Base-by-base conservation (phyloP, 495 filamentous ascomycete genomes). In the Lasiosphaeria miniovina region DNA sequence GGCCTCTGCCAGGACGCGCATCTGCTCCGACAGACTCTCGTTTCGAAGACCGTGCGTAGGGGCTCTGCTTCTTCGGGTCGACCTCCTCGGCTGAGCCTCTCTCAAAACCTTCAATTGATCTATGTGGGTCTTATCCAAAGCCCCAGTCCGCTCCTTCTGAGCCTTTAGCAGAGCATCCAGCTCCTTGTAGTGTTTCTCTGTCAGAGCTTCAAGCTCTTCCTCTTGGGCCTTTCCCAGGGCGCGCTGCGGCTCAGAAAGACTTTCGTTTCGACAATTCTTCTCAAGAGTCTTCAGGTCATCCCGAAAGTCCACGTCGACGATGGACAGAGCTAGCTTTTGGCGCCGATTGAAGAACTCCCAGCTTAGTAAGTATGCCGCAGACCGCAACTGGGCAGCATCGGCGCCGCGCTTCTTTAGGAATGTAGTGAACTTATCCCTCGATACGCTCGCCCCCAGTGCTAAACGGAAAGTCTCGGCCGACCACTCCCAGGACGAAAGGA, bases 281-380 rank as follows among this genome's bases (percentile, higher is more conserved):
- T 40, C 33, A 11, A 51, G 33, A 2, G 11, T 58, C 15, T 17
- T n/a, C 48, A 51, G 56, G 14, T 52, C 46, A 51, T 52, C 46
- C 36, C 48, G 35, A 15, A 43, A 34, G 34, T 51, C 8, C 24
- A 40, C 48, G 31, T 43, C n/a, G 14, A 35, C 48, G 15, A 58
- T 40, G 3, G 17, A 4, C 24, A 58, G 36, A 43, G 48, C 56
- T n/a, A 58, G 36, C 48, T 52, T 50, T 24, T 58, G 32, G 48
- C 56, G 56, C 15, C 56, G 46, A 38, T 58, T 58, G 36, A 58
- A 52, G 49, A 58, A 58, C 46, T 58, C 48, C 48, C 56, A 58
- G 56, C 56, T 58, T 6, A 58, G 36, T n/a, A 58, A 14, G 12
- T 52, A 58, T 7, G 56, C 35, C 33, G 48, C 48, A 3, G 56